Base-by-base conservation (phyloP, 805 yeast species). In the Jamesozyma hellenica region DNA sequence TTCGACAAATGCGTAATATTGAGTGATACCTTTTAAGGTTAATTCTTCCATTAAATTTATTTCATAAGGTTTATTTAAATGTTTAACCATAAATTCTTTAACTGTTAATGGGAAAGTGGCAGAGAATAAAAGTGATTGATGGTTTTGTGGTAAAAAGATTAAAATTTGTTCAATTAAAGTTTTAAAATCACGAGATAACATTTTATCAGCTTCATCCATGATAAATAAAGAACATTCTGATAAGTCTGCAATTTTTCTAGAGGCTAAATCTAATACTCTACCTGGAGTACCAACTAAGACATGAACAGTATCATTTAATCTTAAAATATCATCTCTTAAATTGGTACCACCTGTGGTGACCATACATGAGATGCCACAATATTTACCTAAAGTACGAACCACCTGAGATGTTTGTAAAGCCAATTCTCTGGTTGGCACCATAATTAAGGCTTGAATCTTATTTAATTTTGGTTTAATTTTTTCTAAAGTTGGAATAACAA, bases 141-240 rank as follows among this genome's bases (percentile, higher is more conserved):
- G 80, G 46, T 72, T 74, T 42, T 68, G 56, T 27, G 96, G 95
- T 72, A 90, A 78, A 56, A 82, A 84, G 34, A 70, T 69, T 52
- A 92, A 70, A 46, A 90, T 82, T 61, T 85, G 94, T 61, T 84
- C 94, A 47, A 90, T 84, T 41, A 88, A 79, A 28, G 76, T 74
- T 50, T 82, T 82, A 64, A 92, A 92, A 56, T 92, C 98, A 51
- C 85, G 77, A 29, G 92, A 77, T 44, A 92, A 74, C 82, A 92
- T 84, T 64, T 92, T 92, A 65, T 92, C 98, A 42, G 98, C 98
- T 71, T 92, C 98, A 64, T 92, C 98, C 96, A 92, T 87, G 39
- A 94, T 79, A 60, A 92, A 87, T 61, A 85, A 70, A 34, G 82
- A 79, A 65, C 95, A 85, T 46, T 81, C 82, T 40, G 84, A 77